A percentile compares a stretch with the other conserved stretches of the same genome.
These are phyloP conservation scores for Phyllachora maydis DNA, from an alignment of 2,329 filamentous ascomycete species.

Conservation along the genomic window DNA sequence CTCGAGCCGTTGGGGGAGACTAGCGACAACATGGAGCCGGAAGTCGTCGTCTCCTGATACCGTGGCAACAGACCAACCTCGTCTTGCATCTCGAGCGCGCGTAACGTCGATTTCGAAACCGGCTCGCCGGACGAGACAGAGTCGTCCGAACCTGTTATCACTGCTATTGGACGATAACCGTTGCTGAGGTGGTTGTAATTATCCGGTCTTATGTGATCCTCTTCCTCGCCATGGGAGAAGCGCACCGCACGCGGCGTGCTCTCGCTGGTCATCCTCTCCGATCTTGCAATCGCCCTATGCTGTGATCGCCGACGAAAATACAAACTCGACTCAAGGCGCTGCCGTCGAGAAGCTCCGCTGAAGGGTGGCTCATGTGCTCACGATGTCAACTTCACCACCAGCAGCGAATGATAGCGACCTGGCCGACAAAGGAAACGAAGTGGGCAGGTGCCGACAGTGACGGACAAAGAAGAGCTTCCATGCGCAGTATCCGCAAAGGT, in stretches of 20 bases:
- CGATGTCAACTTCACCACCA: too few species aligned
- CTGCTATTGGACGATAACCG: constrained; percentile 12
- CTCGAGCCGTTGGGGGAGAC: constrained; percentile 18
- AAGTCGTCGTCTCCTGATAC: constrained; percentile 20
- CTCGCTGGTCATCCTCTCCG: constrained; percentile 17
- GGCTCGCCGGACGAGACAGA: constrained; percentile 24
- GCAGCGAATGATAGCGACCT: too few species aligned
- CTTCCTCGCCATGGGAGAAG: constrained; percentile 29
- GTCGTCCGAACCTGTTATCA: constrained; percentile 23
- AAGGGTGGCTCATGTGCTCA: too few species aligned
- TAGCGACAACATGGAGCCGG: constrained; percentile 20
- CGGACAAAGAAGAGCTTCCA: too few species aligned
- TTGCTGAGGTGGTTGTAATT: constrained; percentile 19
- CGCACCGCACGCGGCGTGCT: constrained; percentile 33
- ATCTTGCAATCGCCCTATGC: too few species aligned
- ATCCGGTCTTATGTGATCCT: constrained; percentile 18
- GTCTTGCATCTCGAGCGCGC: constrained; percentile 25
- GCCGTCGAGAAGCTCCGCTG: too few species aligned
- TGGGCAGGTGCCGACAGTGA: too few species aligned
- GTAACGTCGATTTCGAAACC: constrained; percentile 21
- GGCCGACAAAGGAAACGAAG: too few species aligned
- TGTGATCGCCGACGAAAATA: too few species aligned
- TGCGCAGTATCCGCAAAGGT: too few species aligned
- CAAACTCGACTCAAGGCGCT: too few species aligned
- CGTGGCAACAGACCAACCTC: constrained; percentile 20